These are phyloP conservation scores for Kurtzmaniella cleridarum DNA, from an alignment of 805 yeast genomes.

Conservation along the genomic window DNA sequence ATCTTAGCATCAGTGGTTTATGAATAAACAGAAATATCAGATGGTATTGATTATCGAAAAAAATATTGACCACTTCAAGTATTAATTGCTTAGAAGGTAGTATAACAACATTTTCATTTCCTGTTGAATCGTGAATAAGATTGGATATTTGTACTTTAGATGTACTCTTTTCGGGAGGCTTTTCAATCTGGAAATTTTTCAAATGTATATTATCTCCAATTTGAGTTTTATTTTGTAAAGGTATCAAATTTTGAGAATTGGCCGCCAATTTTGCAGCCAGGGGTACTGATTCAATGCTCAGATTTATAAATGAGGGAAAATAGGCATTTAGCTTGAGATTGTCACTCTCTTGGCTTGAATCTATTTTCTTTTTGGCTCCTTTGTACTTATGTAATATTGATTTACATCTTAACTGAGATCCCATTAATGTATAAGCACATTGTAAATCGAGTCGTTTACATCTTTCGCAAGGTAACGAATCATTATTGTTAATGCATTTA, in stretches of 20 bases:
- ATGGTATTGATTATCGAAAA: conserved; percentile 20
- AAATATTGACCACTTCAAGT: conserved; percentile 16
- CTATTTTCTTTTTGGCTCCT: background rate
- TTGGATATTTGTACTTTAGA: background rate
- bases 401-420: conserved; percentile 15
- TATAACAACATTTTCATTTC: conserved; percentile 3
- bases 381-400: conserved; percentile 7
- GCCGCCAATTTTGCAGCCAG: background rate
- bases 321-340: too few species aligned
- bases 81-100: conserved; percentile 14
- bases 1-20: conserved; percentile 15
- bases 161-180: background rate
- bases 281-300: background rate
- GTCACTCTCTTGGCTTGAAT: background rate
- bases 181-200: background rate
- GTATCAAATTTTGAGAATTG: background rate
- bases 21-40: conserved; percentile 22
- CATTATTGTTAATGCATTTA: conserved; percentile 8
- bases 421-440: conserved; percentile 16
- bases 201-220: background rate
- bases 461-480: conserved; percentile 11
- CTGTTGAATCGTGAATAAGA: background rate
- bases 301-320: background rate
- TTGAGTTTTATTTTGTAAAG: background rate
- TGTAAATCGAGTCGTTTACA: conserved; percentile 12